Conservation (phyloP, 108 stramenopile species). For the Pelagomonas calceolata region DNA sequence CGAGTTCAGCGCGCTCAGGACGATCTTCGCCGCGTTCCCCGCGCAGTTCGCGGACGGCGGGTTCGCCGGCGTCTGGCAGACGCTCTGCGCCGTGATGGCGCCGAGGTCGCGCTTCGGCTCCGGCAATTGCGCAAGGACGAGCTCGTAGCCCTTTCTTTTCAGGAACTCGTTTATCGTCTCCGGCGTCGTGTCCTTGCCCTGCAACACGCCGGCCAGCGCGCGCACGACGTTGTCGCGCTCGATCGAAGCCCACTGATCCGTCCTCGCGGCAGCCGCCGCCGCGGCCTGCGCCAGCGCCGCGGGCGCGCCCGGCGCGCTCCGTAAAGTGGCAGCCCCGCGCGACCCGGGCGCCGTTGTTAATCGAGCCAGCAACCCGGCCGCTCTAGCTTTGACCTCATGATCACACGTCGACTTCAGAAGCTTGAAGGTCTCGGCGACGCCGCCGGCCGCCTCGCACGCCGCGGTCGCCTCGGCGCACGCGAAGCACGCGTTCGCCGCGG, state of each 20-base stretch:
- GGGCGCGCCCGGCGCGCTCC: not conserved
- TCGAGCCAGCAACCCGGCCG: constrained; percentile 6
- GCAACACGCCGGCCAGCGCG: not conserved
- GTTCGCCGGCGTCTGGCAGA: no score
- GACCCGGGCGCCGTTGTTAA: not conserved
- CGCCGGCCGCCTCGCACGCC: not conserved
- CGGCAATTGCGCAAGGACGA: not conserved
- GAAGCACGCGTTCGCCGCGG: not conserved
- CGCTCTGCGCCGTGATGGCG: not conserved
- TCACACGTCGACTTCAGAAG: not conserved
- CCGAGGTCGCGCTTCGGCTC: not conserved
- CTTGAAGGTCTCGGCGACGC: not conserved
- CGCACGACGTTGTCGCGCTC: not conserved
- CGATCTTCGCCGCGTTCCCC: not conserved
- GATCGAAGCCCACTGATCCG: not conserved
- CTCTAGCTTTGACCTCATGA: no score
- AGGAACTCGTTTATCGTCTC: not conserved
- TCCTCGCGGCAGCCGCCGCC: not conserved
- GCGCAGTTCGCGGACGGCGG: not conserved
- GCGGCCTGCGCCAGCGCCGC: not conserved
- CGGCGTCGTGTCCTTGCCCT: not conserved
- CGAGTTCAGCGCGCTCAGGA: not conserved
- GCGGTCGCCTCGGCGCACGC: not conserved
- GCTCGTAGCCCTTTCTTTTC: not conserved
- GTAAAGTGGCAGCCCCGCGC: not conserved